Percentiles rank a stretch among this genome's conserved stretches.
phyloP scores from a whole-genome alignment of 139 green algal genomes.

The Picochlorum sp. region DNA sequence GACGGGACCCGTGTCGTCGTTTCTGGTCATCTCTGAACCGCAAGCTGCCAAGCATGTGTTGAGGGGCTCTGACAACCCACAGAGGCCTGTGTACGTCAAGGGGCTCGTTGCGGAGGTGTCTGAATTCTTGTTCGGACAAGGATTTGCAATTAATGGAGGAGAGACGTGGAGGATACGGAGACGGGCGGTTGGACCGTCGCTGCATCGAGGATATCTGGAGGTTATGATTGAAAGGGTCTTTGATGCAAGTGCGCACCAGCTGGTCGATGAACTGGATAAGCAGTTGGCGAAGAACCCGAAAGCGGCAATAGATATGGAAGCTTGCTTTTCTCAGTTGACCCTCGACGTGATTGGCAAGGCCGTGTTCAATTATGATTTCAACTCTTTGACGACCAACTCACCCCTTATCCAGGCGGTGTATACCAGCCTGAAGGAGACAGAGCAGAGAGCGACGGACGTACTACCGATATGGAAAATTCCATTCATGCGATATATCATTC shows the following conservation, averaged over 20 bases:
- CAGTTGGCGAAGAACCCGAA: conserved; percentile 13
- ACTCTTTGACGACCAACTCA: conserved; percentile 69
- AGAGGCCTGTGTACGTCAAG: conserved; percentile 72
- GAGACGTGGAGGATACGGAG: conserved; percentile 75
- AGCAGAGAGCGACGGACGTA: conserved; percentile 90
- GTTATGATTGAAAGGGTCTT: conserved; percentile 89
- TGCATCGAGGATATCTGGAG: conserved; percentile 88
- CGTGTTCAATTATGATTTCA: conserved; percentile 99
- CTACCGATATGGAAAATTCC: conserved; percentile 91
- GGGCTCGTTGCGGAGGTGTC: conserved; percentile 86
- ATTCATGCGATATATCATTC: conserved; percentile 44
- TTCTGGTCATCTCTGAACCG: conserved; percentile 88
- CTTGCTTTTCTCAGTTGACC: conserved; percentile 88
- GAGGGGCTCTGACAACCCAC: conserved; percentile 71
- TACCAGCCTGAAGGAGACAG: conserved; percentile 96
- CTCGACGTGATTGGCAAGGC: conserved; percentile 96
- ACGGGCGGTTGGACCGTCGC: conserved; percentile 76
- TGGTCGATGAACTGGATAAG: conserved; percentile 68
- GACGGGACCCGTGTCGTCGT: conserved; percentile 72
- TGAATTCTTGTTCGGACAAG: conserved; percentile 93
- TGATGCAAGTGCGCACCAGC: conserved; percentile 47
- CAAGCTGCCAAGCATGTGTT: conserved; percentile 92
- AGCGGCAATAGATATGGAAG: conserved; percentile 87
- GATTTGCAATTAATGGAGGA: conserved; percentile 86
- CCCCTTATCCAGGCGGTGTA: conserved; percentile 94